phyloP scores from a whole-genome alignment of 768 basidiomycete genomes.

The Mrakia gelida region DNA sequence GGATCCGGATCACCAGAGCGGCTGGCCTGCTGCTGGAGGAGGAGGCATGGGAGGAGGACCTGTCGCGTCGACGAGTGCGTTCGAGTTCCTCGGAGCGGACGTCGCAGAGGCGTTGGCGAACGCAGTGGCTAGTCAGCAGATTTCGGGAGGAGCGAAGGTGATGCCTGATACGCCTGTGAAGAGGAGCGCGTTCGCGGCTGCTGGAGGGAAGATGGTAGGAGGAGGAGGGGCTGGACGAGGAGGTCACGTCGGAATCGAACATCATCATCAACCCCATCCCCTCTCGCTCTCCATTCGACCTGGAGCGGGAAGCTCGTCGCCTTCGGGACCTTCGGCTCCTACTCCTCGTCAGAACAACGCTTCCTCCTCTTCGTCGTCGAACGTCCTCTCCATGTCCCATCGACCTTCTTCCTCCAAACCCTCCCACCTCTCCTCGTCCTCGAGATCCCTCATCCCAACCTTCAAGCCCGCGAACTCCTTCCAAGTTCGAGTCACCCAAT shows the following conservation, averaged over 20 bases:
- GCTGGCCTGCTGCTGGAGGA: conserved; percentile 15
- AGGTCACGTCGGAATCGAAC: not conserved
- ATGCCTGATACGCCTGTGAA: conserved; percentile 45
- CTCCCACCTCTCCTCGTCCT: conserved; percentile 25
- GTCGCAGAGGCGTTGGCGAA: conserved; percentile 30
- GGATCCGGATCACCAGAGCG: not conserved
- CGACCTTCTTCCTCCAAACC: conserved; percentile 26
- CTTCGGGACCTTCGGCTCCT: conserved; percentile 4
- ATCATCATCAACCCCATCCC: conserved; percentile 24
- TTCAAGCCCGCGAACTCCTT: conserved; percentile 18
- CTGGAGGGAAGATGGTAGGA: conserved; percentile 6
- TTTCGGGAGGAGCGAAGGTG: conserved; percentile 19
- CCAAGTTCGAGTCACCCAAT: conserved; percentile 15
- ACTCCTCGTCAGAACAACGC: conserved; percentile 1
- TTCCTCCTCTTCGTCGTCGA: conserved; percentile 18
- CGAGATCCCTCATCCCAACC: conserved; percentile 23
- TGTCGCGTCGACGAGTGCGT: conserved; percentile 15
- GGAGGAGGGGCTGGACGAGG: not conserved
- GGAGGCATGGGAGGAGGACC: not conserved
- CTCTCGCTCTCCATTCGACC: conserved; percentile 27
- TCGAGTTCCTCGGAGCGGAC: conserved; percentile 32
- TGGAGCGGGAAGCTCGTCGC: conserved; percentile 18
- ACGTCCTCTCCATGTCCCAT: conserved; percentile 29
- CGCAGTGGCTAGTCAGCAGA: conserved; percentile 28
- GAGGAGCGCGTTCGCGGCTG: conserved; percentile 30